Evolutionary conservation across 306 rosid genomes (phyloP).

Genomic region (Vachellia pachyceras): DNA sequence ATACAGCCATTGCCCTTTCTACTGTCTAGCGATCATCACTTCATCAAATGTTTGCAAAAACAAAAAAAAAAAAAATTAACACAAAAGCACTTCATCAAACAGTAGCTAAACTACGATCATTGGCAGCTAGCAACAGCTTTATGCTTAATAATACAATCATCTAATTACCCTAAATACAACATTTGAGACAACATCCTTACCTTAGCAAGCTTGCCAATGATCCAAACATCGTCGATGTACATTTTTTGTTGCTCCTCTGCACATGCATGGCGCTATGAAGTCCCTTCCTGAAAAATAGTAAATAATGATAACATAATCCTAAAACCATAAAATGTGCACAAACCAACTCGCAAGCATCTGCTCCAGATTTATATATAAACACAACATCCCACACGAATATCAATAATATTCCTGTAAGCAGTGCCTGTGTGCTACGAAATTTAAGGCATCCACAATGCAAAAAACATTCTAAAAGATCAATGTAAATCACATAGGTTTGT

Average conservation of each 20-base stretch:
- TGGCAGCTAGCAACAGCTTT: not conserved
- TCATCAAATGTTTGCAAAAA: too few species aligned
- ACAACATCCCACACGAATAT: conserved; percentile 8
- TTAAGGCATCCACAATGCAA: not conserved
- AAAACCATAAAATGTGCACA: conserved; percentile 20
- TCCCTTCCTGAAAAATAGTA: conserved; percentile 70
- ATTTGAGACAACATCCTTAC: conserved; percentile 43
- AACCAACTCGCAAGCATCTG: conserved; percentile 4
- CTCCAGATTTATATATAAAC: conserved; percentile 20
- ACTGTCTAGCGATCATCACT: conserved; percentile 5
- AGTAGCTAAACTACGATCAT: not conserved
- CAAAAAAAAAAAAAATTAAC: too few species aligned
- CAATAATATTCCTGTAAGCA: not conserved
- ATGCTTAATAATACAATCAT: not conserved
- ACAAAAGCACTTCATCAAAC: too few species aligned
- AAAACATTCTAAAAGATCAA: not conserved
- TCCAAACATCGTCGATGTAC: conserved; percentile 97
- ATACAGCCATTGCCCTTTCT: conserved; percentile 10
- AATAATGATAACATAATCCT: conserved; percentile 3
- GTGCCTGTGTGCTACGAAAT: not conserved
- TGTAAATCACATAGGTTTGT: not conserved
- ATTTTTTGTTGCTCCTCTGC: conserved; percentile 95
- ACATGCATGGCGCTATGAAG: conserved; percentile 97
- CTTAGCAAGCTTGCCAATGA: conserved; percentile 97
- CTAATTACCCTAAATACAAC: not conserved